phyloP scores from a whole-genome alignment of 2,329 filamentous ascomycete species.

The Trichoderma harzianum region DNA sequence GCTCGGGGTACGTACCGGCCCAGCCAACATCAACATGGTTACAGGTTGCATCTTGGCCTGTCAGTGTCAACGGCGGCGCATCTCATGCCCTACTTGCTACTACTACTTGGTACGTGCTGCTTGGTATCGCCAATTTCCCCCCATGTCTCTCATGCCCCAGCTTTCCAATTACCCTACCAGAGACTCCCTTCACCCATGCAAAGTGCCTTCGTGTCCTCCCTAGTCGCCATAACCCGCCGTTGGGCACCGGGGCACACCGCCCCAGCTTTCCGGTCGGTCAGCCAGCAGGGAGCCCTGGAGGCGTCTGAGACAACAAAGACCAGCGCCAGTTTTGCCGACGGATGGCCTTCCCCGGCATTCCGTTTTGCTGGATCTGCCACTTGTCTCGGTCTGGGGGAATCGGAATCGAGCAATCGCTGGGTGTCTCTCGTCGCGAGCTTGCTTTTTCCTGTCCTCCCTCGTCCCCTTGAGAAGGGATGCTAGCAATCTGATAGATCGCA shows the following conservation, averaged over 20 bases:
- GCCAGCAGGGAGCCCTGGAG: background rate
- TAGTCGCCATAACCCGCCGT: background rate
- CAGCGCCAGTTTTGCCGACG: conserved; percentile 5
- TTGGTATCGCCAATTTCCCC: background rate
- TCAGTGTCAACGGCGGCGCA: background rate
- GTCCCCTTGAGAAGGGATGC: background rate
- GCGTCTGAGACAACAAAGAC: background rate
- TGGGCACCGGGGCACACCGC: conserved; percentile 19
- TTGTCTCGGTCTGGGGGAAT: conserved; percentile 12
- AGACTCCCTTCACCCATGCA: background rate
- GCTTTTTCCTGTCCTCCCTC: background rate
- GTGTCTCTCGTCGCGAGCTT: background rate
- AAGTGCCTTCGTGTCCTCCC: background rate
- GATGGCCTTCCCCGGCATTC: conserved; percentile 18
- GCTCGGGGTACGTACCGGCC: background rate
- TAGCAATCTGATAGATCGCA: conserved; percentile 1
- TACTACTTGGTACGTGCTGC: too few species aligned
- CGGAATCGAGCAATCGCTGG: conserved; percentile 3
- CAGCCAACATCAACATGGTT: background rate
- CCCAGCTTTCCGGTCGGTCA: conserved; percentile 17
- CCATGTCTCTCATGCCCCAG: background rate
- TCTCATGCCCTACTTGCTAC: background rate
- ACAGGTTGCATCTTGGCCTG: conserved; percentile 1
- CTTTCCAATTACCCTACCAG: background rate
- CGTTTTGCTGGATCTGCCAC: conserved; percentile 15